Evolutionary conservation across 495 filamentous ascomycete genomes (phyloP).

Genomic region (Schizothecium vesticola): DNA sequence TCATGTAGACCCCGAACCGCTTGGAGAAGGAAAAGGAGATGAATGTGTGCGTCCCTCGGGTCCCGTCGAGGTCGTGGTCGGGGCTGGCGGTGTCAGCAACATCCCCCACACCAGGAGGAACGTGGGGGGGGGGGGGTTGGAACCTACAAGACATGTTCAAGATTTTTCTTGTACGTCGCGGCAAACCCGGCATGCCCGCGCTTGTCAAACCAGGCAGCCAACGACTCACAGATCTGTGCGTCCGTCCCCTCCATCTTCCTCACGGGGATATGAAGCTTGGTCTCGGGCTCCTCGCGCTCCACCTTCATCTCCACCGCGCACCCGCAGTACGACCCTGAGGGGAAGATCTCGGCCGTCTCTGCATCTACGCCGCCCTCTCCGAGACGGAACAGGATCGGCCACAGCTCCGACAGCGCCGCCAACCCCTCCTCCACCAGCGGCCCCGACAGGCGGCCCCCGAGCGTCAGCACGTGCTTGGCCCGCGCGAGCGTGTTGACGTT

Average conservation of each 20-base stretch:
- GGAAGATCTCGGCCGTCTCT: not conserved
- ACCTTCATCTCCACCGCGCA: constrained; percentile 3
- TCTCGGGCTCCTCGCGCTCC: not conserved
- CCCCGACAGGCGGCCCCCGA: not conserved
- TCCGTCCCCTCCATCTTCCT: not conserved
- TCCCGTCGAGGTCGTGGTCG: not conserved
- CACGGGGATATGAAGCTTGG: constrained; percentile 3
- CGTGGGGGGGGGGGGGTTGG: too few relatives aligned
- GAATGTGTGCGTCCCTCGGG: not conserved
- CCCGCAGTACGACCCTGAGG: not conserved
- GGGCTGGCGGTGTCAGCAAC: not conserved
- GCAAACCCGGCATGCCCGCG: constrained; percentile 4
- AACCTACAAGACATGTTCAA: constrained; percentile 1
- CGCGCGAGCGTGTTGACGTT: not conserved
- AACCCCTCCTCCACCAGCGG: too few relatives aligned
- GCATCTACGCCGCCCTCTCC: not conserved
- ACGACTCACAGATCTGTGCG: not conserved
- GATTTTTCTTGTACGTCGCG: not conserved
- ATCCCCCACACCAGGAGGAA: not conserved
- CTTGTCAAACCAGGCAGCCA: not conserved
- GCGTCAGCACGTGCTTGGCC: not conserved
- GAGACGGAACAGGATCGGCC: not conserved
- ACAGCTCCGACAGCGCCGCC: not conserved
- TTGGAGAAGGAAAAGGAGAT: not conserved
- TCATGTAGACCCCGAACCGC: constrained; percentile 1